A percentile compares a stretch with the other conserved stretches of the same genome.
Conservation (phyloP, 2,329 filamentous ascomycete genomes). For the Alternaria longipes region DNA sequence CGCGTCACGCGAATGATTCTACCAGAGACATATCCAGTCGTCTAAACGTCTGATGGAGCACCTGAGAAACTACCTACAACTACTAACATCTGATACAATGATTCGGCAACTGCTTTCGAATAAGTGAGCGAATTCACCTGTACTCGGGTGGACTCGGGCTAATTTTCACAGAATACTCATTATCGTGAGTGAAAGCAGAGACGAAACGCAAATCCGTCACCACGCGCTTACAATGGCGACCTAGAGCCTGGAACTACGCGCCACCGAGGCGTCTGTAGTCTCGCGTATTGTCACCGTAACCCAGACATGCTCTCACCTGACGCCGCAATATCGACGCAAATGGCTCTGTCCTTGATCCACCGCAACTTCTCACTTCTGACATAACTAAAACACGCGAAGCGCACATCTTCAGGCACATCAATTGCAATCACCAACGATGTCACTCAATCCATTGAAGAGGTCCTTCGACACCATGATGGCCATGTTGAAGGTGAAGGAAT, state of each 20-base stretch:
- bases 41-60: not conserved
- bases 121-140: not conserved
- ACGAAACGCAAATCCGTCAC: not conserved
- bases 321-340: not conserved
- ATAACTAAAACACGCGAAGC: not conserved
- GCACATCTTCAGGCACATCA: not conserved
- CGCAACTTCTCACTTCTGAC: not conserved
- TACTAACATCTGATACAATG: not conserved
- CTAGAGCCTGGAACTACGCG: not conserved
- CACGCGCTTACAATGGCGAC: not conserved
- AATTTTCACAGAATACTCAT: not conserved
- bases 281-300: not conserved
- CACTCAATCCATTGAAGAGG: not conserved
- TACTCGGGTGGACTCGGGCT: not conserved
- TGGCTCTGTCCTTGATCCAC: not conserved
- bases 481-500: not conserved
- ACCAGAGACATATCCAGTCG: not conserved
- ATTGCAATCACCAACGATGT: not conserved
- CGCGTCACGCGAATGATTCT: not conserved
- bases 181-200: not conserved
- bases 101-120: not conserved
- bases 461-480: conserved; percentile 1
- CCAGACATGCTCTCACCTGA: not conserved
- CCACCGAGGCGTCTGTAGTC: not conserved
- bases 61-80: not conserved